A percentile compares a stretch with the other conserved stretches of the same genome.
phyloP scores from a whole-genome alignment of 2,329 filamentous ascomycete genomes.

The Parafenestella ontariensis region DNA sequence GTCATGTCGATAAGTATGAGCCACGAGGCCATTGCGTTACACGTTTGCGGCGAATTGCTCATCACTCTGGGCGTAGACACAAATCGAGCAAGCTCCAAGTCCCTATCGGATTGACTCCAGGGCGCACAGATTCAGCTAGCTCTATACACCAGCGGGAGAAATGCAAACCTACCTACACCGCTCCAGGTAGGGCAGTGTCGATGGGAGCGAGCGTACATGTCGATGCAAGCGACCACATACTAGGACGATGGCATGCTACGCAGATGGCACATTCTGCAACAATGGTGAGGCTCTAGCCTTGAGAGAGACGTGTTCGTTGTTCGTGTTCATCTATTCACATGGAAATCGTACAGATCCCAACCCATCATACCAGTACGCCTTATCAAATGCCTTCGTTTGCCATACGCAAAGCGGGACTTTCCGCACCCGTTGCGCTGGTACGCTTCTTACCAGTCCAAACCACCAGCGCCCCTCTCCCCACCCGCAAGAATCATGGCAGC shows the following conservation, averaged over 20 bases:
- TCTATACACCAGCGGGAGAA: background rate
- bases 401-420: too few species aligned
- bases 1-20: background rate
- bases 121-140: background rate
- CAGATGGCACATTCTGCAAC: background rate
- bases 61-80: background rate
- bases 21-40: background rate
- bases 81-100: background rate
- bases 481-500: conserved; percentile 55
- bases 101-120: background rate
- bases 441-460: conserved; percentile 54
- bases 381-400: background rate
- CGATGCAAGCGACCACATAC: background rate
- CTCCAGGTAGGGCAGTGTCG: background rate
- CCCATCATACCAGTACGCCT: background rate
- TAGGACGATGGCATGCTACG: background rate
- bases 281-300: background rate
- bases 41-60: background rate
- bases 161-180: background rate
- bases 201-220: background rate
- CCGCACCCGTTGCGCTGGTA: too few species aligned
- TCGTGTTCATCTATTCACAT: background rate
- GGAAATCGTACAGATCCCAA: background rate
- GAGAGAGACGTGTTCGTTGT: background rate
- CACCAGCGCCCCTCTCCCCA: conserved; percentile 52